phyloP scores from a whole-genome alignment of 331 rosid genomes.

The Phaseolus coccineus region DNA sequence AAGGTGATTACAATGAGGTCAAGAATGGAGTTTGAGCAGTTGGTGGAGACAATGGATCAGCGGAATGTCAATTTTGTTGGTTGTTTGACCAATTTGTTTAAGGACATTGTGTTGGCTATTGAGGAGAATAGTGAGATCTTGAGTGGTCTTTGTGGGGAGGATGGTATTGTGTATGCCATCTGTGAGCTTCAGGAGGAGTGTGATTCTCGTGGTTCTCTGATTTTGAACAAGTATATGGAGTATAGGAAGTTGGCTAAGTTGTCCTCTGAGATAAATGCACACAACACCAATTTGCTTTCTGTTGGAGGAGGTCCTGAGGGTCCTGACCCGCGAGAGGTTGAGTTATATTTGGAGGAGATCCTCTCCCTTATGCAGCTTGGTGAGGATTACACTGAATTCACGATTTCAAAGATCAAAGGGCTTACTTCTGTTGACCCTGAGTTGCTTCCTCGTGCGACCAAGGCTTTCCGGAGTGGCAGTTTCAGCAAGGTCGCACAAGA shows the following conservation, averaged over 20 bases:
- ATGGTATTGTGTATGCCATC: slow-evolving; percentile 90
- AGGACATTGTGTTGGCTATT: slow-evolving; percentile 84
- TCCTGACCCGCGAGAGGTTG: slow-evolving; percentile 89
- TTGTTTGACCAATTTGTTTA: slow-evolving; percentile 85
- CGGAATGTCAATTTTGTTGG: slow-evolving; percentile 71
- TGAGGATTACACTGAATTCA: slow-evolving; percentile 91
- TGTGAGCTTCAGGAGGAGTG: slow-evolving; percentile 99
- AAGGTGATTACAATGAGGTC: slow-evolving; percentile 96
- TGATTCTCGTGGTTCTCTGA: slow-evolving; percentile 80
- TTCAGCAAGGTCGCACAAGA: slow-evolving; percentile 92
- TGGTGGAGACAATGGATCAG: slow-evolving; percentile 82
- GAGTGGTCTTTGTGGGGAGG: slow-evolving; percentile 91
- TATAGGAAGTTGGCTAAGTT: slow-evolving; percentile 76
- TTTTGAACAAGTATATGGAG: slow-evolving; percentile 93
- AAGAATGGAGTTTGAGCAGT: slow-evolving; percentile 75
- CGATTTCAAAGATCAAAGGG: slow-evolving; percentile 83
- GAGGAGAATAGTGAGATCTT: slow-evolving; percentile 85
- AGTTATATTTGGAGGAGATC: slow-evolving; percentile 86
- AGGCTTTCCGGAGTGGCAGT: slow-evolving; percentile 86
- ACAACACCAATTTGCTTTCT: slow-evolving; percentile 74
- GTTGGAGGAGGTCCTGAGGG: slow-evolving; percentile 82
- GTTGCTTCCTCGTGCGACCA: slow-evolving; percentile 87
- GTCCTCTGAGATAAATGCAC: slow-evolving; percentile 84
- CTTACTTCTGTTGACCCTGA: slow-evolving; percentile 87
- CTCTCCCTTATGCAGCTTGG: slow-evolving; percentile 84